Evolutionary conservation across 768 basidiomycete species (phyloP).

Genomic region (Dictyophora rubrovolvata): DNA sequence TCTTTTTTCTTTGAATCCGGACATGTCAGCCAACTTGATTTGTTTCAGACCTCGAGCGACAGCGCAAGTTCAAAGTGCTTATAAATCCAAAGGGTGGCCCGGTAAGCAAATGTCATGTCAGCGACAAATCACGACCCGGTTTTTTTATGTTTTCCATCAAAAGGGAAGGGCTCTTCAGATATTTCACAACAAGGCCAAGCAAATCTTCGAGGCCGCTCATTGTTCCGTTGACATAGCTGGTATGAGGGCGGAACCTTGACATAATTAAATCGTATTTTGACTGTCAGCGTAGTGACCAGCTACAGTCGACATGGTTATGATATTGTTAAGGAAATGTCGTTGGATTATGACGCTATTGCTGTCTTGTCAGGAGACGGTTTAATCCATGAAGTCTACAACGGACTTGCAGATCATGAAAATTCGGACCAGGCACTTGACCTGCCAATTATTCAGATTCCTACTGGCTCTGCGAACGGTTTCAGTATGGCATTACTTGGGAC

Average conservation of each 20-base stretch:
- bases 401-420: constrained; percentile 56
- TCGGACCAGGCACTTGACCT: constrained; percentile 51
- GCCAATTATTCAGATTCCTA: constrained; percentile 71
- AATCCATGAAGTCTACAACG: constrained; percentile 77
- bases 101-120: constrained; percentile 33
- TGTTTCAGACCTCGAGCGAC: constrained; percentile 36
- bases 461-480: constrained; percentile 73
- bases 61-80: constrained; percentile 52
- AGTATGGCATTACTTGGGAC: constrained; percentile 66
- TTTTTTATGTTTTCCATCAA: constrained; percentile 5
- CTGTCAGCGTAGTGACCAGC: constrained; percentile 43
- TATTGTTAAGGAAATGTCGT: constrained; percentile 43
- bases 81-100: constrained; percentile 77
- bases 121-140: too few relatives aligned
- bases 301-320: constrained; percentile 56
- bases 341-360: constrained; percentile 63
- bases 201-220: constrained; percentile 58
- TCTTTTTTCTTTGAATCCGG: background rate
- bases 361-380: constrained; percentile 78
- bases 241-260: constrained; percentile 25
- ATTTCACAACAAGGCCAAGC: constrained; percentile 52
- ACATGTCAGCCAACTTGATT: constrained; percentile 12
- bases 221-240: constrained; percentile 54
- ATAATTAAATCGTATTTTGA: background rate
- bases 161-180: constrained; percentile 55